Evolutionary conservation across 2,329 filamentous ascomycete genomes (phyloP), one percentile per base, ranked within the genome.

Genomic region (Clarireedia monteithiana): DNA sequence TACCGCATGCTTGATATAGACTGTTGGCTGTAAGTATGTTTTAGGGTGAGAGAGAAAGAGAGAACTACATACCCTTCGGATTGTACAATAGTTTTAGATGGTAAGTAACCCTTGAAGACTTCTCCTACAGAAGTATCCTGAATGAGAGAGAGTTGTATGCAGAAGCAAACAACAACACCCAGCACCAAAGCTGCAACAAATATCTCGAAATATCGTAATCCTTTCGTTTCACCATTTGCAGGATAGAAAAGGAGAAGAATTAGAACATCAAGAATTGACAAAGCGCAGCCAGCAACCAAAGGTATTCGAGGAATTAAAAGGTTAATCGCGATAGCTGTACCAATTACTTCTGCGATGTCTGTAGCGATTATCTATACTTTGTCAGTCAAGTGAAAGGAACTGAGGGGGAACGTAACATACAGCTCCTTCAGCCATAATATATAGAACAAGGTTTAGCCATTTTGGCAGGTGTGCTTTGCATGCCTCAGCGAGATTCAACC

Each of bases 1-100:
- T 91, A 51, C 87, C 87, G 60, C 87, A 91, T 1, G 86, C 80
- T 69, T 88, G 84, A 66, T 87, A 88, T 0, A 85, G 66, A 48
- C 75, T 70, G 53, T 3, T 26, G 1, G n/a, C 6, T 3, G n/a
- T 70, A 48, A 70, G 63, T 27, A n/a, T 6, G 23, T 7, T 44
- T 5, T 23, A 17, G 15, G 39, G 48, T 14, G 23, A 5, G 15
- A 9, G 5, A 24, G 15, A 20, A 20, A 46, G 34, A 15, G 24
- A 44, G 26, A 20, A 50, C 6, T 20, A 46, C 71, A 50, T 62
- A 77, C 71, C 77, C 84, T 64, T 82, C 65, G 1, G 77, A 75
- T 66, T 86, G 71, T 1, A 85, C 71, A 1, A 88, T 68, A 3
- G 78, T 75, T 44, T 72, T 71, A 0, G 83, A 86, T 0, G 85